Percentiles rank a stretch among this genome's conserved stretches.
phyloP scores from a whole-genome alignment of 2,329 filamentous ascomycete genomes.

The Pseudogymnoascus sp. region DNA sequence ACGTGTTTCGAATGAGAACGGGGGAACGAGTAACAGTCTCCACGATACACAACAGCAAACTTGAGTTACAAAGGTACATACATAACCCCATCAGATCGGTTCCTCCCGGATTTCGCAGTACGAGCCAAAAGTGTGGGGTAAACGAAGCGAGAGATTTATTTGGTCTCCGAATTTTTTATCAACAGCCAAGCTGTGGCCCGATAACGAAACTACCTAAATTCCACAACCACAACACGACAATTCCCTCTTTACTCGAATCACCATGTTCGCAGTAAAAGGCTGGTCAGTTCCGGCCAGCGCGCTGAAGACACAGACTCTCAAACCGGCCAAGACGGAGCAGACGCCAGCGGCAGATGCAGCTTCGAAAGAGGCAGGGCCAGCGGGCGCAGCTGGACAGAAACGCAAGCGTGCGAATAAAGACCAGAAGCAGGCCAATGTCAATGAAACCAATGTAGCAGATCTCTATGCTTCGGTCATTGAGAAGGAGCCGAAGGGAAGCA shows the following conservation, averaged over 20 bases:
- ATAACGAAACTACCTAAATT: background rate
- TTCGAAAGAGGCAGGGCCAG: constrained; percentile 27
- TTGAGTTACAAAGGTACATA: background rate
- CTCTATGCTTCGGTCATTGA: constrained; percentile 78
- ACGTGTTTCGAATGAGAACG: background rate
- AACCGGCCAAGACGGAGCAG: constrained; percentile 13
- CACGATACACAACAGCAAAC: background rate
- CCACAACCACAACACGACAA: background rate
- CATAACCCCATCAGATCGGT: background rate
- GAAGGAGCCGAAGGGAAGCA: constrained; percentile 40
- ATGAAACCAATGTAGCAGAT: constrained; percentile 63
- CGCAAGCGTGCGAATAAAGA: constrained; percentile 43
- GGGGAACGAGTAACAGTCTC: background rate
- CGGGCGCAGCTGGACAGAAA: constrained; percentile 38
- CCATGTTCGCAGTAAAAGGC: constrained; percentile 88
- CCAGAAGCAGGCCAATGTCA: constrained; percentile 52
- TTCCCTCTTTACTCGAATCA: background rate
- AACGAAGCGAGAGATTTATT: constrained; percentile 5
- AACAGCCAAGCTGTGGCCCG: background rate
- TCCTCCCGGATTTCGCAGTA: background rate
- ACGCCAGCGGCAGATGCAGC: constrained; percentile 23
- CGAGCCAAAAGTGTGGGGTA: constrained; percentile 1
- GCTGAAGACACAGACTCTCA: constrained; percentile 58
- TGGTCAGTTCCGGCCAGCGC: constrained; percentile 73
- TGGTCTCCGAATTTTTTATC: constrained; percentile 4